Conservation (phyloP, 148 eudicot species). For the Rhododendron griersonianum region DNA sequence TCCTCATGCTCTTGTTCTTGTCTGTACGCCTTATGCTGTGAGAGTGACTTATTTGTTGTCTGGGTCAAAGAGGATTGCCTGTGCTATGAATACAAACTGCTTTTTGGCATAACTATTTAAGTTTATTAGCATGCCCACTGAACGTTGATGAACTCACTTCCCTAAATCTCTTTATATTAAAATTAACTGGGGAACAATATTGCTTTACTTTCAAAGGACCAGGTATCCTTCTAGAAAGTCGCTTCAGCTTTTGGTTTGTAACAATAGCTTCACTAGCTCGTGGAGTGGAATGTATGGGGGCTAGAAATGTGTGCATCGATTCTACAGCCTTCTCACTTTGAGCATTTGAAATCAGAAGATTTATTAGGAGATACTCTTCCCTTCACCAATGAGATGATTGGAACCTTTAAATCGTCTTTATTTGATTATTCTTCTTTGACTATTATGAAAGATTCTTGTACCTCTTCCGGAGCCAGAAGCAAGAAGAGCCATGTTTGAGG, state of each 20-base stretch:
- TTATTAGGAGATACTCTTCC: constrained; percentile 6
- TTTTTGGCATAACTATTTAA: not conserved
- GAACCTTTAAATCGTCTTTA: not conserved
- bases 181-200: not conserved
- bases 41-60: not conserved
- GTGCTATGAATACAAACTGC: not conserved
- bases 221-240: not conserved
- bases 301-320: not conserved
- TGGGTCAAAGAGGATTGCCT: not conserved
- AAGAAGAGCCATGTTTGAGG: constrained; percentile 86
- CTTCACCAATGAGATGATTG: constrained; percentile 18
- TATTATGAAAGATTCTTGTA: constrained; percentile 66
- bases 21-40: not conserved
- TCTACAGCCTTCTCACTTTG: not conserved
- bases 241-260: not conserved
- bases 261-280: not conserved
- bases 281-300: not conserved
- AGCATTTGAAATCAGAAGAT: not conserved
- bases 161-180: not conserved
- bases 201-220: not conserved
- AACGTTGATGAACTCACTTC: not conserved
- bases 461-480: constrained; percentile 98
- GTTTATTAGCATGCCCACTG: not conserved
- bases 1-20: not conserved
- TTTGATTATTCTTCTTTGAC: constrained; percentile 1